Evolutionary conservation across 2,329 filamentous ascomycete species (phyloP), one percentile per base, ranked within the genome.

Genomic region (Arthrobotrys sinensis): DNA sequence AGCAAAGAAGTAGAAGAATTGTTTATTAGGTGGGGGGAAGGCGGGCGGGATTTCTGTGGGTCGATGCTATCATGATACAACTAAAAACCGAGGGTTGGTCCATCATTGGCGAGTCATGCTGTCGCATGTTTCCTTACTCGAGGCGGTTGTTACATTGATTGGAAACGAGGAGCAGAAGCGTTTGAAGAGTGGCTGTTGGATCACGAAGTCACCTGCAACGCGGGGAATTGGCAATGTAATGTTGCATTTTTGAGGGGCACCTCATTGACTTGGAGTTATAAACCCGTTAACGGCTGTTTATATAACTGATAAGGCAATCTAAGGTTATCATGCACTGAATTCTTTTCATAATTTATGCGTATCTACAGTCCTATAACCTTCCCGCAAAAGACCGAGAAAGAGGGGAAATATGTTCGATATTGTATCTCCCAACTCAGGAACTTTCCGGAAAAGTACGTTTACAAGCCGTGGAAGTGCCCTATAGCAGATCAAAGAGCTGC

Each of bases 101-200:
- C 92, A 94, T 82, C 92, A 94, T 82, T 94, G 0, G 92, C 91
- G 1, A 88, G 92, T 0, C 92, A 94, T 83, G 88, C 90, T n/a
- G 90, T 94, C 0, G 92, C 92, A 0, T 94, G 91, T 82, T 94
- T 94, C 83, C 86, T 94, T n/a, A 94, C 92, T 0, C 86, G 92
- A 1, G 92, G 92, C 1, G 92, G 92, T 0, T 93, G 91, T 83
- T 94, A 93, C 82, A 86, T 94, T 52, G 89, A 90, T 81, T 94
- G 92, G 92, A 92, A 94, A 84, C 88, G 92, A 16, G 92, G 92
- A 0, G 91, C 90, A 4, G 91, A 92, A 57, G 92, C 94, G 0
- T 94, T 94, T 77, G 91, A 93, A 82, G 92, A 94, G 82, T 89
- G 88, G 84, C 86, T 94, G 43, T 85, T 94, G 57, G 92, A 94